Evolutionary conservation across 176 grass and related monocot genomes (phyloP).

Genomic region (Eleusine coracana): DNA sequence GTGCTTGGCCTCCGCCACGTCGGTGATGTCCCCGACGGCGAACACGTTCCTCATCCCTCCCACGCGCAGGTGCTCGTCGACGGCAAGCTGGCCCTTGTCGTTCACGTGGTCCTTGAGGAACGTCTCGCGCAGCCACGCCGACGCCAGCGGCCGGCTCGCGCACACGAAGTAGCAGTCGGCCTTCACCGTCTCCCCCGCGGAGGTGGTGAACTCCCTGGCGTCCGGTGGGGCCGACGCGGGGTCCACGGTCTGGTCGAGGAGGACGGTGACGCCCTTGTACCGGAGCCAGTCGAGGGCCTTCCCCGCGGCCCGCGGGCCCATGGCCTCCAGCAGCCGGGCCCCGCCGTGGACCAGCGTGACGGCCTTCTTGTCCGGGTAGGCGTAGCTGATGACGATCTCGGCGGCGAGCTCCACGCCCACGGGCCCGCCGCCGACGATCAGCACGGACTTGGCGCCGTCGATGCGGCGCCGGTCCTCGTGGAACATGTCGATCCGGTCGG

Average conservation of each 20-base stretch:
- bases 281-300: conserved; percentile 75
- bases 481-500: conserved; percentile 58
- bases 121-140: conserved; percentile 50
- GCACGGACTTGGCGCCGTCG: conserved; percentile 34
- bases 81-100: conserved; percentile 30
- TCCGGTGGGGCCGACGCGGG: not conserved
- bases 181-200: conserved; percentile 55
- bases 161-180: conserved; percentile 63
- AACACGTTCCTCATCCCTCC: conserved; percentile 59
- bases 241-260: conserved; percentile 68
- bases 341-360: conserved; percentile 65
- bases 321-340: conserved; percentile 54
- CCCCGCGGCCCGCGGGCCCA: conserved; percentile 44
- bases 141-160: conserved; percentile 43
- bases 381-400: conserved; percentile 50
- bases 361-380: conserved; percentile 60
- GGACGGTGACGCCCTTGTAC: conserved; percentile 66
- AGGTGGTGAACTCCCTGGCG: conserved; percentile 47
- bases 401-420: conserved; percentile 70
- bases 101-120: conserved; percentile 38
- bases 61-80: conserved; percentile 57
- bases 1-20: conserved; percentile 65
- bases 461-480: conserved; percentile 52
- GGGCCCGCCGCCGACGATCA: conserved; percentile 69
- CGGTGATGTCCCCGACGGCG: conserved; percentile 65